Evolutionary conservation across 345 rosid species (phyloP).

Genomic region (Populus ilicifolia): DNA sequence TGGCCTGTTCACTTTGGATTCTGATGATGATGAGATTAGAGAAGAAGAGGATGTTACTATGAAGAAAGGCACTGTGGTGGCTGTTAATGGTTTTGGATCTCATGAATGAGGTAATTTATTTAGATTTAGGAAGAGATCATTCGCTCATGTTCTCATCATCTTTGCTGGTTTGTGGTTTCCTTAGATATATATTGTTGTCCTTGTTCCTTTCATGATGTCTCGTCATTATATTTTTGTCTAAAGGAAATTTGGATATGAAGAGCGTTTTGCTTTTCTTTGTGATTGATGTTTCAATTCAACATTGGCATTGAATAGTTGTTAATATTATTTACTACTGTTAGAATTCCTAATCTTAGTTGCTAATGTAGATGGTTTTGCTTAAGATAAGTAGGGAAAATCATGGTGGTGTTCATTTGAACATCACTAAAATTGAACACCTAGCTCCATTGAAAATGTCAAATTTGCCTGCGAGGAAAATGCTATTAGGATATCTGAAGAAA

Average conservation of each 20-base stretch:
- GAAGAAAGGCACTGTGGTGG: constrained; percentile 22
- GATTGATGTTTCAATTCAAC: background rate
- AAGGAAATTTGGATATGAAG: background rate
- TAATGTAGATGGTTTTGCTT: background rate
- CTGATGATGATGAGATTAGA: constrained; percentile 61
- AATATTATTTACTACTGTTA: background rate
- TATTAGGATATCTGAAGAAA: background rate
- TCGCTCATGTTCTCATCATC: constrained; percentile 9
- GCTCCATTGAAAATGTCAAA: background rate
- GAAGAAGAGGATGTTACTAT: constrained; percentile 34
- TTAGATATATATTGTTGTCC: background rate
- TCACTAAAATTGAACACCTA: background rate
- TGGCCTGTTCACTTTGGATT: constrained; percentile 61
- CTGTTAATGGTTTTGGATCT: constrained; percentile 50
- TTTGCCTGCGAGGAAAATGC: background rate
- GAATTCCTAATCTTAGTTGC: background rate
- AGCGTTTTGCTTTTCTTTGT: background rate
- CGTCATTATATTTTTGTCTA: background rate
- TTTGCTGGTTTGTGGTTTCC: background rate
- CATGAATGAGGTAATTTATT: constrained; percentile 40
- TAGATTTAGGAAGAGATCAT: background rate
- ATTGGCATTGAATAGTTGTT: background rate
- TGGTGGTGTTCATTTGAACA: too few species aligned
- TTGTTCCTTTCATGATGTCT: background rate
- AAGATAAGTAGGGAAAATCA: background rate